phyloP scores from a whole-genome alignment of 2,329 filamentous ascomycete genomes.

The Talaromyces marneffei region DNA sequence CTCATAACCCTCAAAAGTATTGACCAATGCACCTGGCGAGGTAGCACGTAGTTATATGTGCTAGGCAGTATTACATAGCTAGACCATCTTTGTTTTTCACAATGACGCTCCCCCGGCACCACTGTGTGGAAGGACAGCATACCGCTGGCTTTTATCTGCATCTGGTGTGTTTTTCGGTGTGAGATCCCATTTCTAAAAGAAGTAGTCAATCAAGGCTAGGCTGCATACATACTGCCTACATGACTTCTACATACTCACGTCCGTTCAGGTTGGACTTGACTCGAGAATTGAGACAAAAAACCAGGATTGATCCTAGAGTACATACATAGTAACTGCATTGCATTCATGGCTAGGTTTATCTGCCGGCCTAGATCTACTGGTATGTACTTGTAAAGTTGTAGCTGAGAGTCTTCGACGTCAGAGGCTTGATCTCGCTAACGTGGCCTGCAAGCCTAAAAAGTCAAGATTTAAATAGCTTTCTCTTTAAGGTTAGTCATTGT shows the following conservation, averaged over 20 bases:
- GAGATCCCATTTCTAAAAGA: not conserved
- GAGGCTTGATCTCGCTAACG: conserved; percentile 2
- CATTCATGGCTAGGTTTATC: not conserved
- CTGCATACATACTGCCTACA: not conserved
- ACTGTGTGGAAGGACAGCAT: not conserved
- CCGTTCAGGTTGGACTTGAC: not conserved
- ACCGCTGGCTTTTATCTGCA: not conserved
- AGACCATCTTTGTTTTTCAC: not conserved
- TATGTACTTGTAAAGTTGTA: not conserved
- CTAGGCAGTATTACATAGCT: not conserved
- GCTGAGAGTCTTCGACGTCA: not conserved
- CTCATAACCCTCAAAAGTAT: no score
- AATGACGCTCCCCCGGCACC: not conserved
- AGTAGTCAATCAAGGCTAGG: not conserved
- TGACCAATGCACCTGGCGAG: not conserved
- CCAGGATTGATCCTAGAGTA: not conserved
- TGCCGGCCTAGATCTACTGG: not conserved
- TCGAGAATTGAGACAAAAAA: not conserved
- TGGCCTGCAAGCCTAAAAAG: not conserved
- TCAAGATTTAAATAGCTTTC: not conserved
- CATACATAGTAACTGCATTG: not conserved
- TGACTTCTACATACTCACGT: not conserved
- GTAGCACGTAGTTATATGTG: not conserved
- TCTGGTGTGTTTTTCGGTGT: not conserved
- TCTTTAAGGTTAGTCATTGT: not conserved